Conservation (phyloP, 2,329 filamentous ascomycete species). For the Monosporascus sp. region DNA sequence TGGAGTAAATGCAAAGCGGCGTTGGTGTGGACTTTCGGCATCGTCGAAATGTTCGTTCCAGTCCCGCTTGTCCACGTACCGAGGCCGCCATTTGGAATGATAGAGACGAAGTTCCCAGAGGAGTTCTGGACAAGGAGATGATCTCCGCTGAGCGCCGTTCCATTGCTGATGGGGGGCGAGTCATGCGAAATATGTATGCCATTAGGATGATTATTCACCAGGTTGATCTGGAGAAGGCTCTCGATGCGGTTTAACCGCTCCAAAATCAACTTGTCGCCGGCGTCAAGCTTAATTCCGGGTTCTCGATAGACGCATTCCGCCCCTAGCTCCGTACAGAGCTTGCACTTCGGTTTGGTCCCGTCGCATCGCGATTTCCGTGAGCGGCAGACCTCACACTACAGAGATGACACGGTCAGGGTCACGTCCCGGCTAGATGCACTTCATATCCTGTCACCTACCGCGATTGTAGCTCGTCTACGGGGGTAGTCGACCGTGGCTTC, state of each 20-base stretch:
- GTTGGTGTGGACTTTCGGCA: slow-evolving; percentile 81
- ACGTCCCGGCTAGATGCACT: slow-evolving; percentile 5
- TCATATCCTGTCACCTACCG: slow-evolving; percentile 40
- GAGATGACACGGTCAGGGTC: slow-evolving; percentile 10
- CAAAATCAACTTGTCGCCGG: slow-evolving; percentile 79
- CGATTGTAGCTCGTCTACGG: slow-evolving; percentile 58
- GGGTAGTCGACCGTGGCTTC: slow-evolving; percentile 59
- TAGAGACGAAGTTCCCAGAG: slow-evolving; percentile 42
- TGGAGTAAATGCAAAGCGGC: slow-evolving; percentile 73
- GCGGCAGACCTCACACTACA: slow-evolving; percentile 73
- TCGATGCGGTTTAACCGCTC: slow-evolving; percentile 75
- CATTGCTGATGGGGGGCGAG: slow-evolving; percentile 60
- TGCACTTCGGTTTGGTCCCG: slow-evolving; percentile 75
- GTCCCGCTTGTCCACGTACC: slow-evolving; percentile 62
- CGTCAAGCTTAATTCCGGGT: slow-evolving; percentile 80
- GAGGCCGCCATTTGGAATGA: slow-evolving; percentile 59
- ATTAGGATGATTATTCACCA: slow-evolving; percentile 46
- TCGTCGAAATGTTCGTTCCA: slow-evolving; percentile 68
- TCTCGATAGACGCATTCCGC: slow-evolving; percentile 82
- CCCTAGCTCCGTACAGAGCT: slow-evolving; percentile 74
- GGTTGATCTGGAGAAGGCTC: slow-evolving; percentile 66
- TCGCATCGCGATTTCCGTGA: slow-evolving; percentile 77
- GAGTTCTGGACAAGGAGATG: slow-evolving; percentile 43
- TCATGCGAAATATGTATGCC: slow-evolving; percentile 53
- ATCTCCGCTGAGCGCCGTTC: slow-evolving; percentile 55